Base-by-base conservation (phyloP, 345 rosid species). In the Eutrema yunnanense region DNA sequence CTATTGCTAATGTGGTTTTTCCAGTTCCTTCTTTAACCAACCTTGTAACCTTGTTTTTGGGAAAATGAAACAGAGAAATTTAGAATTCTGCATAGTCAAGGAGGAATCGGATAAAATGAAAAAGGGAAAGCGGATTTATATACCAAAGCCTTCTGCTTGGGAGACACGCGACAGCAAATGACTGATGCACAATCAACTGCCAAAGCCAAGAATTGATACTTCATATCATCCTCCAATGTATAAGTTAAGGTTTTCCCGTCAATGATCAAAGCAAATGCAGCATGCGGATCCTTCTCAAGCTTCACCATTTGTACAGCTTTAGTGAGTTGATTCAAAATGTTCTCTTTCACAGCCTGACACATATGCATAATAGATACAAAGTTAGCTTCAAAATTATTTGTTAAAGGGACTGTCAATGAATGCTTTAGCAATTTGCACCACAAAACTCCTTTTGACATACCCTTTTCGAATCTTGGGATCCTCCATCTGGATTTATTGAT, bases 161-260 rank as follows among this genome's bases (percentile, higher is more conserved):
- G 98, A 76, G 99, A 95, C 38, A 92, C 97, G 9, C 99, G 99
- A 33, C 99, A 95, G 80, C 99, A 95, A 68, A 95, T 89, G 73
- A 92, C 97, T 52, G 99, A 92, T 9, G 99, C 99, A 67, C 99
- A 95, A 38, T 81, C 90, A 69, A 95, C 96, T 4, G 97, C 98
- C 70, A 95, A 80, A 47, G 81, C 84, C 84, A 95, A 86, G 83
- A 95, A 92, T 48, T 83, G 92, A 78, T 74, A 81, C 85, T 95
- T 95, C 83, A 87, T 77, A 58, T 92, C 96, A 77, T 88, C 93
- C 77, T 88, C 99, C 76, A 95, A 79, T 48, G 96, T 87, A 66
- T 85, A 86, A 11, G 88, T 59, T 63, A 95, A 84, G 42, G 90
- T 84, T 78, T 90, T 95, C 69, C 97, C 99, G 41, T 95, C 99